A percentile compares a stretch with the other conserved stretches of the same genome.
phyloP scores from a whole-genome alignment of 2,329 filamentous ascomycete species.

The Xylariomycetidae sp. region DNA sequence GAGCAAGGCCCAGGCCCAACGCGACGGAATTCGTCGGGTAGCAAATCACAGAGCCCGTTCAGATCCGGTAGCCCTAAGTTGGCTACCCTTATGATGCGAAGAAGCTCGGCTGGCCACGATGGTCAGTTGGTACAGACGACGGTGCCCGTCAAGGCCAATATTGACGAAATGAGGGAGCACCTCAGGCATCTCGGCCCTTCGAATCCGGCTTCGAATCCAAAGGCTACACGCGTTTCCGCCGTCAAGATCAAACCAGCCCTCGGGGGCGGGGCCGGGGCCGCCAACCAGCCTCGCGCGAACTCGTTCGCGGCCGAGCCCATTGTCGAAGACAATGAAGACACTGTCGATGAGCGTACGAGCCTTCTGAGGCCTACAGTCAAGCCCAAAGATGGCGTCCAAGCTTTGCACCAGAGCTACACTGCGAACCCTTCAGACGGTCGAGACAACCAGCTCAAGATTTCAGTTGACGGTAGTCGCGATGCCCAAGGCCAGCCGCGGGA shows the following conservation, averaged over 20 bases:
- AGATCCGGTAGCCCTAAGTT: constrained; percentile 40
- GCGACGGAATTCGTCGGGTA: constrained; percentile 29
- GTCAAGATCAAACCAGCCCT: constrained; percentile 65
- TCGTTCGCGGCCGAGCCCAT: constrained; percentile 16
- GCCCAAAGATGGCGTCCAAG: constrained; percentile 61
- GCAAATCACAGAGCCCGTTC: constrained; percentile 30
- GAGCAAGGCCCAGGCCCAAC: constrained; percentile 8
- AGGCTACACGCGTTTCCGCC: constrained; percentile 53
- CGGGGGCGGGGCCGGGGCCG: constrained; percentile 20
- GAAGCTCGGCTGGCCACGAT: constrained; percentile 49
- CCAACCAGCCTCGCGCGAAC: constrained; percentile 14
- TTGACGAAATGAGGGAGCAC: constrained; percentile 57
- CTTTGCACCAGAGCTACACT: constrained; percentile 50
- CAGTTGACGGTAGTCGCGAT: constrained; percentile 6
- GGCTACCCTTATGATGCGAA: constrained; percentile 54
- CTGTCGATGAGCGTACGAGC: constrained; percentile 34
- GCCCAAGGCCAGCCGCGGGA: too few species aligned
- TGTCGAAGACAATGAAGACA: constrained; percentile 9
- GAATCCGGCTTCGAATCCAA: constrained; percentile 59
- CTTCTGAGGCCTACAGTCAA: constrained; percentile 45
- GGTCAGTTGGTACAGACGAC: constrained; percentile 41
- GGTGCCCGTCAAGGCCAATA: constrained; percentile 52
- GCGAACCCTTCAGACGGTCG: constrained; percentile 20
- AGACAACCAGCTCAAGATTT: constrained; percentile 15
- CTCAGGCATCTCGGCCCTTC: constrained; percentile 61